Conservation (phyloP, 169 alveolate species). For the Cytauxzoon felis region DNA sequence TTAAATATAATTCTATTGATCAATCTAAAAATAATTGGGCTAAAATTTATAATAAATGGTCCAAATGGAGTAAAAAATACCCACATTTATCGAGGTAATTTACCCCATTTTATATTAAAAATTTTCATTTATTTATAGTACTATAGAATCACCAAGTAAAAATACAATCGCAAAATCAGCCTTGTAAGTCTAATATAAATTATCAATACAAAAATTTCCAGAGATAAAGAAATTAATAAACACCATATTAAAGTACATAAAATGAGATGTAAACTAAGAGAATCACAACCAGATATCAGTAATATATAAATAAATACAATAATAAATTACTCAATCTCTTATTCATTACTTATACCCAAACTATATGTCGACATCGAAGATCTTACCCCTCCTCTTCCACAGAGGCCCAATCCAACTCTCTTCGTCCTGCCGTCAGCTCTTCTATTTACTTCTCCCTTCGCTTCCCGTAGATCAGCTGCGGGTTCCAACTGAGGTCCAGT, state of each 20-base stretch:
- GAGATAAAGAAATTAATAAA: conserved; percentile 7
- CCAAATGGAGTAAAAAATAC: conserved; percentile 41
- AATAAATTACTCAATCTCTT: no score
- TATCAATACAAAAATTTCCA: not conserved
- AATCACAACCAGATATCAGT: conserved; percentile 7
- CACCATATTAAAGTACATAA: conserved; percentile 25
- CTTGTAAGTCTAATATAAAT: not conserved
- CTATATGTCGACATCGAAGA: no score
- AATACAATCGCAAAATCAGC: not conserved
- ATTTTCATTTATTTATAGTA: not conserved
- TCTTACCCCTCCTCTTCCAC: no score
- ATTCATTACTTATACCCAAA: no score
- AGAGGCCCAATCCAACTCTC: no score
- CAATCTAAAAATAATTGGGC: conserved; percentile 27
- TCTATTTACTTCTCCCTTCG: no score
- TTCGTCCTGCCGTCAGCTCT: no score
- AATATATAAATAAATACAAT: no score
- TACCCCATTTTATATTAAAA: not conserved
- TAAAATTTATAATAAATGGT: conserved; percentile 35
- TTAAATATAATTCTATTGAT: conserved; percentile 3
- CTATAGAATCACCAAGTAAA: not conserved
- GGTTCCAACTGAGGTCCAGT: no score
- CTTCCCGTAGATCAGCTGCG: no score
- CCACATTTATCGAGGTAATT: conserved; percentile 42
- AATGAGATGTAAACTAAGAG: not conserved